Evolutionary conservation across 345 rosid species (phyloP).

Genomic region (Aurinia saxatilis): DNA sequence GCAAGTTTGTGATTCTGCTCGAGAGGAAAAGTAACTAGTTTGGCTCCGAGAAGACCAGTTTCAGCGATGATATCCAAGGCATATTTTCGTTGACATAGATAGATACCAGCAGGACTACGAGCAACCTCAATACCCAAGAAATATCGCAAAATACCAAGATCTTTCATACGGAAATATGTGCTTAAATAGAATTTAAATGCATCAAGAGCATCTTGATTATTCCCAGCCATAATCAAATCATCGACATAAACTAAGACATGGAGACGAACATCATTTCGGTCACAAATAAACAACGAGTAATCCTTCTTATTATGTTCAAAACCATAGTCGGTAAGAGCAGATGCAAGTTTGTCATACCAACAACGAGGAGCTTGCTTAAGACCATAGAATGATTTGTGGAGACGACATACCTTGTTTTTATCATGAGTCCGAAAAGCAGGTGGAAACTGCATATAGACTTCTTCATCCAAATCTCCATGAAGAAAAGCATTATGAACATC

Average conservation of each 20-base stretch:
- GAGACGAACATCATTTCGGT: too few species aligned
- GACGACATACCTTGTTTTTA: not conserved
- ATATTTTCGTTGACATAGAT: not conserved
- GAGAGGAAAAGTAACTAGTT: too few species aligned
- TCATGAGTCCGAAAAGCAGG: not conserved
- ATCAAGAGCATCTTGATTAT: too few species aligned
- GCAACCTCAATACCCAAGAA: not conserved
- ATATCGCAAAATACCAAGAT: not conserved
- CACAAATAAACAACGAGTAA: not conserved
- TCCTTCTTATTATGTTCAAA: not conserved
- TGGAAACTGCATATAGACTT: not conserved
- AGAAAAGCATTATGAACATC: not conserved
- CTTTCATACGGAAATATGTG: not conserved
- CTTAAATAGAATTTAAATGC: not conserved
- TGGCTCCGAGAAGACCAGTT: not conserved
- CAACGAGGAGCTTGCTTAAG: not conserved
- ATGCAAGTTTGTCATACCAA: not conserved
- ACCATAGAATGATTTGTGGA: not conserved
- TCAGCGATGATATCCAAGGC: not conserved
- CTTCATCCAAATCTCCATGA: not conserved
- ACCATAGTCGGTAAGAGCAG: not conserved
- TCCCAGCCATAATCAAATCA: not conserved
- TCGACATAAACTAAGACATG: not conserved
- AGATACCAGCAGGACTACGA: not conserved
- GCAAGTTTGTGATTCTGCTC: not conserved